Evolutionary conservation across 441 rosid species (phyloP).

Genomic region (Mallotus japonicus): DNA sequence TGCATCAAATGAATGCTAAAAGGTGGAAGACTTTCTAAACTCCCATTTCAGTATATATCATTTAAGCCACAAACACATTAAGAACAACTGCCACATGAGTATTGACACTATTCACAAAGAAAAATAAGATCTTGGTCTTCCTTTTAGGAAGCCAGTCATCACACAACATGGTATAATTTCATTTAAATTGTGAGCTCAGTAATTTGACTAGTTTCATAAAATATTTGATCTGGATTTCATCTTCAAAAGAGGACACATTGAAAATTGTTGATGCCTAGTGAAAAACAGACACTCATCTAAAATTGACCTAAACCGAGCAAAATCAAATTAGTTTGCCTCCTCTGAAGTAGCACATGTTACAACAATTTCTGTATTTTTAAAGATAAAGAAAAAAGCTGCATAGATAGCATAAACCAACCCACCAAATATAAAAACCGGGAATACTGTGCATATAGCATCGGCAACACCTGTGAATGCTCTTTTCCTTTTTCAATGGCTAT

Average conservation of each 20-base stretch:
- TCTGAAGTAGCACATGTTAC: neutral
- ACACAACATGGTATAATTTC: neutral
- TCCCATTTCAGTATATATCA: neutral
- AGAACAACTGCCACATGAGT: too few relatives aligned
- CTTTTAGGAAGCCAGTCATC: neutral
- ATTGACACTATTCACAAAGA: neutral
- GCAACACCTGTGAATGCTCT: constrained; percentile 75
- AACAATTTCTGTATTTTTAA: too few relatives aligned
- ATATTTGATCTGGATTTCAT: neutral
- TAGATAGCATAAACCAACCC: constrained; percentile 24
- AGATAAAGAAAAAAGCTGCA: neutral
- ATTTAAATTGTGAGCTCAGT: neutral
- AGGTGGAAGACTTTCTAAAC: neutral
- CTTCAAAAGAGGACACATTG: neutral
- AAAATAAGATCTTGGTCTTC: too few relatives aligned
- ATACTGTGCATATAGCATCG: constrained; percentile 86
- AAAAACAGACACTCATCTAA: neutral
- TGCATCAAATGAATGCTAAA: neutral
- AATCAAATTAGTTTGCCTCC: neutral
- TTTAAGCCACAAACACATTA: too few relatives aligned
- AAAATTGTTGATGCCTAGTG: neutral
- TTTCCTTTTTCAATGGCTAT: constrained; percentile 94
- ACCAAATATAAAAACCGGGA: constrained; percentile 78
- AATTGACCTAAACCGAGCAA: neutral
- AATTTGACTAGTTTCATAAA: neutral